These are phyloP conservation scores for Paecilomyces formosus DNA, from an alignment of 2,329 filamentous ascomycete species.

Conservation along the genomic window DNA sequence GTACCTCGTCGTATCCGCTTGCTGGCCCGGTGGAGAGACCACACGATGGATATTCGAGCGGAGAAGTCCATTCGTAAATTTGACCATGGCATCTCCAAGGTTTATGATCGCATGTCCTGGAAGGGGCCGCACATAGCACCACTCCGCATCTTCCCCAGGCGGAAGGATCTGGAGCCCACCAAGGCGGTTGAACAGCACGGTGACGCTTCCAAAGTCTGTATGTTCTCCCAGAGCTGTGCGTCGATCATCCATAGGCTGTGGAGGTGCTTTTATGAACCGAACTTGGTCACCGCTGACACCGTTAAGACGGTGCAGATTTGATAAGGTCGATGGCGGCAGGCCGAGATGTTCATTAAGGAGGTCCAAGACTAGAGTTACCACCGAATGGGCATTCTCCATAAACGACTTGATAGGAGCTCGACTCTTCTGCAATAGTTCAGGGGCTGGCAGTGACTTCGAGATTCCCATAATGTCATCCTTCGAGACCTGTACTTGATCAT, in stretches of 20 bases:
- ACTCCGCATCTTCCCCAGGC: constrained; percentile 34
- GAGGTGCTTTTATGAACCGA: constrained; percentile 46
- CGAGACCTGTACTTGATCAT: constrained; percentile 28
- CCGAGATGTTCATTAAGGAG: constrained; percentile 39
- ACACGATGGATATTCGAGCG: constrained; percentile 43
- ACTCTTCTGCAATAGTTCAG: constrained; percentile 31
- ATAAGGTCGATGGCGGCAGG: constrained; percentile 35
- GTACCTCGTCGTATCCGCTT: constrained; percentile 38
- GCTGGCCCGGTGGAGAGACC: constrained; percentile 40
- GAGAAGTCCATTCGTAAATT: constrained; percentile 36
- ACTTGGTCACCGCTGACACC: constrained; percentile 45
- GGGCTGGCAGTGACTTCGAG: constrained; percentile 33
- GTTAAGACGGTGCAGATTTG: constrained; percentile 39
- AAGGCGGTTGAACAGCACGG: constrained; percentile 49
- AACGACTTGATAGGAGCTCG: constrained; percentile 35
- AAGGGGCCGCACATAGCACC: constrained; percentile 48
- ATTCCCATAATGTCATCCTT: constrained; percentile 46
- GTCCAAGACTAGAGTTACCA: constrained; percentile 39
- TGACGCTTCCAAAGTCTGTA: constrained; percentile 51
- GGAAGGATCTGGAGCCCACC: constrained; percentile 49
- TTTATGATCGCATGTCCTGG: constrained; percentile 41
- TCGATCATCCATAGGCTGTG: constrained; percentile 36
- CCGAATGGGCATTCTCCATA: constrained; percentile 37
- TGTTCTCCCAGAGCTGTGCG: constrained; percentile 44
- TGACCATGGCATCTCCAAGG: constrained; percentile 38